phyloP scores from a whole-genome alignment of 495 filamentous ascomycete species.

The Aspergillus biplanus region DNA sequence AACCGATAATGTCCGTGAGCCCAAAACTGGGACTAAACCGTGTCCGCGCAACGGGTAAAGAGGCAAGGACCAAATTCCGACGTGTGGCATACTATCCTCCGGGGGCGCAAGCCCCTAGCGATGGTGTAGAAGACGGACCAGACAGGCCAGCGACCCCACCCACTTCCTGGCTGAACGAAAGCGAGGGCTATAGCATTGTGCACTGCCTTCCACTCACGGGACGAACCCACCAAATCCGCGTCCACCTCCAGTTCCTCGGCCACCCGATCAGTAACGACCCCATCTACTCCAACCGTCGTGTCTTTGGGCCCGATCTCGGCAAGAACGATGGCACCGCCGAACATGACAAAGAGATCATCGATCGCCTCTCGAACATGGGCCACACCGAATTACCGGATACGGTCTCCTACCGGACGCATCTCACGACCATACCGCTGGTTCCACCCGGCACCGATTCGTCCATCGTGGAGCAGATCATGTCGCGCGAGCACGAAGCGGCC shows the following conservation, averaged over 20 bases:
- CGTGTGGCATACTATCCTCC: constrained; percentile 84
- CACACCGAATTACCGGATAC: constrained; percentile 90
- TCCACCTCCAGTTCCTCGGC: constrained; percentile 92
- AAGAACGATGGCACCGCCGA: constrained; percentile 67
- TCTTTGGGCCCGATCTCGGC: constrained; percentile 83
- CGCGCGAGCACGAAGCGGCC: constrained; percentile 76
- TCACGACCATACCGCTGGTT: constrained; percentile 46
- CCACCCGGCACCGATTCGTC: constrained; percentile 44
- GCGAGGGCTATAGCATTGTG: constrained; percentile 87
- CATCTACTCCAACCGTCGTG: constrained; percentile 91
- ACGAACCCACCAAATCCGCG: constrained; percentile 91
- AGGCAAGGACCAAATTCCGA: constrained; percentile 87
- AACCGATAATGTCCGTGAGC: constrained; percentile 91
- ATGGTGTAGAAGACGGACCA: constrained; percentile 32
- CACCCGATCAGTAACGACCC: constrained; percentile 97
- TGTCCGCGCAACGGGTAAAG: constrained; percentile 88
- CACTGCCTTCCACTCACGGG: constrained; percentile 92
- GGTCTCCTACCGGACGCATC: constrained; percentile 69
- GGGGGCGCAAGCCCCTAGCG: constrained; percentile 13
- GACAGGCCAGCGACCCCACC: constrained; percentile 38
- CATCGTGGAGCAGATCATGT: constrained; percentile 48
- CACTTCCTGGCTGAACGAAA: constrained; percentile 31
- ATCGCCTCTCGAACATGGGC: constrained; percentile 83
- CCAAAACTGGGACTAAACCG: constrained; percentile 94
- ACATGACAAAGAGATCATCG: constrained; percentile 86